These are phyloP conservation scores for Solanum chaucha DNA, from an alignment of 257 asterid genomes.

Conservation along the genomic window DNA sequence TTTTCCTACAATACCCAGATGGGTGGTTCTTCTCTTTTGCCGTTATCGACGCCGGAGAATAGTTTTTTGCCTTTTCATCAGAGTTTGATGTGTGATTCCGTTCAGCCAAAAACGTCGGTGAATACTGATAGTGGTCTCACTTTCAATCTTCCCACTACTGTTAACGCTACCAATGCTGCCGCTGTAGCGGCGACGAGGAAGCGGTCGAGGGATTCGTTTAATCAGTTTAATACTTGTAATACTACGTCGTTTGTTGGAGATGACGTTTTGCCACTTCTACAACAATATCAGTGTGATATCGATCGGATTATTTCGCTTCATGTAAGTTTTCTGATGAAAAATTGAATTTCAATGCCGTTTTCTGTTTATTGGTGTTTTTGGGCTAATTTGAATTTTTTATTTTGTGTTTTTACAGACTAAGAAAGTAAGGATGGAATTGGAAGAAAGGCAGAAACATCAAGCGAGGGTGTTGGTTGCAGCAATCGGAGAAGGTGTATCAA, in stretches of 20 bases:
- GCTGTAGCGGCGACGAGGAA: constrained; percentile 23
- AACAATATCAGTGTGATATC: constrained; percentile 50
- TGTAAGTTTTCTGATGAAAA: constrained; percentile 18
- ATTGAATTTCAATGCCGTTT: neutral
- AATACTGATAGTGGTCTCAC: constrained; percentile 55
- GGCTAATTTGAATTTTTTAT: neutral
- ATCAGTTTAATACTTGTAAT: constrained; percentile 12
- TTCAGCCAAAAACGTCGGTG: constrained; percentile 42
- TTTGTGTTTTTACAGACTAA: constrained; percentile 20
- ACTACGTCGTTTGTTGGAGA: constrained; percentile 23
- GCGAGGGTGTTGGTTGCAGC: constrained; percentile 36
- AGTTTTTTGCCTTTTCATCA: constrained; percentile 17
- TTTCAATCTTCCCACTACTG: constrained; percentile 12
- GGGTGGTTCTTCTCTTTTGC: constrained; percentile 18
- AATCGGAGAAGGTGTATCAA: constrained; percentile 41
- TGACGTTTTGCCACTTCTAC: constrained; percentile 33
- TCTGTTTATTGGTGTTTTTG: neutral
- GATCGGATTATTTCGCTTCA: constrained; percentile 54
- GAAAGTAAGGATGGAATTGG: constrained; percentile 48
- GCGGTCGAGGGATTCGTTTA: constrained; percentile 37
- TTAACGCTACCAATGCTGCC: neutral
- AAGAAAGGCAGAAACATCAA: constrained; percentile 60
- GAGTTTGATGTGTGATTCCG: constrained; percentile 24
- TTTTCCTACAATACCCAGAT: constrained; percentile 26
- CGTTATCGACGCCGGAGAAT: constrained; percentile 23